These are phyloP conservation scores for Phytophthora syringae DNA, from an alignment of 352 stramenopile species.

Conservation along the genomic window DNA sequence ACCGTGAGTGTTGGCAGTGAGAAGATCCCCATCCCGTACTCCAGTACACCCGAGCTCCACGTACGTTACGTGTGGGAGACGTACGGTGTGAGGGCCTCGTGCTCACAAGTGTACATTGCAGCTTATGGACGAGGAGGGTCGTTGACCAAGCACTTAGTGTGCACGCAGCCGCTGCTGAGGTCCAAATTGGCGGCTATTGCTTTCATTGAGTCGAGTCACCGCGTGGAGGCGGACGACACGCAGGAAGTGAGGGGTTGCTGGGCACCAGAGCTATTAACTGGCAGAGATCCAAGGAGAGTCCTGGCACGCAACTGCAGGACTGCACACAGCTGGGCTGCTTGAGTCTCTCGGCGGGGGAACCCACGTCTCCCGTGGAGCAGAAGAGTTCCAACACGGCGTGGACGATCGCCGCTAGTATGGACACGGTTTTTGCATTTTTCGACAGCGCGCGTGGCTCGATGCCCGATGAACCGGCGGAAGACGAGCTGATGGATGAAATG, in stretches of 20 bases:
- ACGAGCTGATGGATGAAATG: constrained; percentile 86
- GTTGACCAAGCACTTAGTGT: constrained; percentile 80
- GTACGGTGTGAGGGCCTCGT: constrained; percentile 71
- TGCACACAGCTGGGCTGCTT: constrained; percentile 76
- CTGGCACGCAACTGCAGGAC: constrained; percentile 73
- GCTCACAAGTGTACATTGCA: constrained; percentile 81
- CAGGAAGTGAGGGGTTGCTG: constrained; percentile 71
- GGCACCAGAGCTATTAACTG: constrained; percentile 84
- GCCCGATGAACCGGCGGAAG: constrained; percentile 72
- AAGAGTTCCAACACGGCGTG: constrained; percentile 83
- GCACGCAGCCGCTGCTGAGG: constrained; percentile 67
- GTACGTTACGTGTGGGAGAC: constrained; percentile 87
- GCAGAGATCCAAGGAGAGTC: constrained; percentile 75
- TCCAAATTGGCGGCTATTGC: constrained; percentile 74
- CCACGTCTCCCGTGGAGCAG: constrained; percentile 58
- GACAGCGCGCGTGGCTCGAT: constrained; percentile 81
- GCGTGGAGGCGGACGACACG: constrained; percentile 66
- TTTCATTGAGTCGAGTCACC: constrained; percentile 87
- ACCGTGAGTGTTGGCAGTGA: constrained; percentile 71
- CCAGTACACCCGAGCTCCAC: constrained; percentile 79
- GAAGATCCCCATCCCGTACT: constrained; percentile 81
- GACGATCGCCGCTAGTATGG: constrained; percentile 85
- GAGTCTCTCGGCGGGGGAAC: constrained; percentile 79
- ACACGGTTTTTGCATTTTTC: constrained; percentile 88
- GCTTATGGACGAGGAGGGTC: constrained; percentile 76